Conservation (phyloP, 2,329 filamentous ascomycete species). For the Trichoderma oligosporum region DNA sequence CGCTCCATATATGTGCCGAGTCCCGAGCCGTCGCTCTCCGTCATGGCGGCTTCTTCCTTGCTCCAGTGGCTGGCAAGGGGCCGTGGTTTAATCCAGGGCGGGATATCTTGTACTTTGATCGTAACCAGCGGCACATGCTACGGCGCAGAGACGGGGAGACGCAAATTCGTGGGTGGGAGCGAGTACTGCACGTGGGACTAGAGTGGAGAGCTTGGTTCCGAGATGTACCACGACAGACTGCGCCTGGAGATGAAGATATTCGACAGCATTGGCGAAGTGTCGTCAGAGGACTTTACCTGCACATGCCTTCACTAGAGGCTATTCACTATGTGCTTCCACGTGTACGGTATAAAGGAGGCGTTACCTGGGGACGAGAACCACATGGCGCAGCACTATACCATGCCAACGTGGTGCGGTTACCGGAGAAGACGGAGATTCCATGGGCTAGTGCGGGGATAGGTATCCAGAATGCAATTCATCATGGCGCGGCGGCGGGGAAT, state of each 20-base stretch:
- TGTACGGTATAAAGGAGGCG: slow-evolving; percentile 27
- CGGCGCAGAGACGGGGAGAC: slow-evolving; percentile 16
- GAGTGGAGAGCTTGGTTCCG: slow-evolving; percentile 31
- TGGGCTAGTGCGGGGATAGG: slow-evolving; percentile 23
- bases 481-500: slow-evolving; percentile 6
- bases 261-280: slow-evolving; percentile 24
- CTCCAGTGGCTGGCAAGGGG: slow-evolving; percentile 15
- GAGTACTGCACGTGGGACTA: slow-evolving; percentile 28
- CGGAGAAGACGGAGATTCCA: slow-evolving; percentile 24
- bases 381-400: slow-evolving; percentile 23
- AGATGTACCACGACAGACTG: slow-evolving; percentile 25
- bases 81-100: slow-evolving; percentile 28
- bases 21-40: slow-evolving; percentile 28
- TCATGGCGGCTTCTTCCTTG: slow-evolving; percentile 27
- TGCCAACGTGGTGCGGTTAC: slow-evolving; percentile 24
- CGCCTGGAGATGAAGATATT: slow-evolving; percentile 23
- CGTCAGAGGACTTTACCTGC: slow-evolving; percentile 24
- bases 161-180: slow-evolving; percentile 25
- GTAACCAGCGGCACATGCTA: slow-evolving; percentile 26
- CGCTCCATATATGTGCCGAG: slow-evolving; percentile 27
- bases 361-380: slow-evolving; percentile 29
- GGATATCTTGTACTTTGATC: slow-evolving; percentile 32
- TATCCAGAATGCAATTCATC: not conserved
- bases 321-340: slow-evolving; percentile 30
- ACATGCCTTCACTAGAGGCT: slow-evolving; percentile 26